Conservation (phyloP, 1,139 yeast species). For the Kodamaea derodonti region DNA sequence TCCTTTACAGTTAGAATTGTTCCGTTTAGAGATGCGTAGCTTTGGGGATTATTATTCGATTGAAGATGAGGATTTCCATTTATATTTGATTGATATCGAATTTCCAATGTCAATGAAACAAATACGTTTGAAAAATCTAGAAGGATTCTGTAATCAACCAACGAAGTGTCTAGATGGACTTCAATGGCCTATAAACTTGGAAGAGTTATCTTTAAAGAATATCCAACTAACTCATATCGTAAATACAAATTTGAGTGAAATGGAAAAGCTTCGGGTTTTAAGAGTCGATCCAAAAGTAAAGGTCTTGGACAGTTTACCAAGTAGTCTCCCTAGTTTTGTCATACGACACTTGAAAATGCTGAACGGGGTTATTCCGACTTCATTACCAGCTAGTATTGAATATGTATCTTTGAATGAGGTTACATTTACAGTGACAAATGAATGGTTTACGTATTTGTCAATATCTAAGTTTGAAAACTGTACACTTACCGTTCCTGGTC, state of each 20-base stretch:
- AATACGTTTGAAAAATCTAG: not conserved
- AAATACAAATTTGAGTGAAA: not conserved
- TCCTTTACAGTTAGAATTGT: not conserved
- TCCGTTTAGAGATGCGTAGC: not conserved
- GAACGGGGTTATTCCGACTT: not conserved
- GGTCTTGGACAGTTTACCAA: not conserved
- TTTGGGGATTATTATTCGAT: no score
- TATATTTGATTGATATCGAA: not conserved
- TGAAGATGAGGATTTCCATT: not conserved
- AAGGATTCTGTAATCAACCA: not conserved
- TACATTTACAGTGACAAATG: not conserved
- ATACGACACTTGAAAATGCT: no score
- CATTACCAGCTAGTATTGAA: not conserved
- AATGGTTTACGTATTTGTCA: not conserved
- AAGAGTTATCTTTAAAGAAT: not conserved
- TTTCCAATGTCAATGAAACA: not conserved
- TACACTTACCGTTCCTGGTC: not conserved
- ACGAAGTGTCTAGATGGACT: not conserved
- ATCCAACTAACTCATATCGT: not conserved
- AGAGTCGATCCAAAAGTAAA: not conserved
- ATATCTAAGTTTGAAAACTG: not conserved
- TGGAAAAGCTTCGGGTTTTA: not conserved
- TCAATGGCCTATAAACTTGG: not conserved
- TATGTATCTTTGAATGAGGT: not conserved
- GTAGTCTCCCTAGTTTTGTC: not conserved